A percentile compares a stretch with the other conserved stretches of the same genome.
phyloP scores from a whole-genome alignment of 495 filamentous ascomycete genomes.

The Pseudoneurospora amorphoporcata region DNA sequence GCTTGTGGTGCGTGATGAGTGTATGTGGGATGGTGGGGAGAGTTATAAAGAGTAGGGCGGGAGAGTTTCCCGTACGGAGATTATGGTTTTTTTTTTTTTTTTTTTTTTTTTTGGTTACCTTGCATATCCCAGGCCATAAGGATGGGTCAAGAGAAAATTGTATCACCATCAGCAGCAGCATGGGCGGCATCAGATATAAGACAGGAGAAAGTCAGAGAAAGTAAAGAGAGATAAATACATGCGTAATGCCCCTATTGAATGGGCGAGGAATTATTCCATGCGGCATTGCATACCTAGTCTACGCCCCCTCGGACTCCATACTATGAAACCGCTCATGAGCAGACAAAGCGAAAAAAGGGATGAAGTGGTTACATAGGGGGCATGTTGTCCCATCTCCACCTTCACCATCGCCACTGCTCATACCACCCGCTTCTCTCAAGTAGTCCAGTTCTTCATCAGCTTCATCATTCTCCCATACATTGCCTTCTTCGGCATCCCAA shows the following conservation, averaged over 20 bases:
- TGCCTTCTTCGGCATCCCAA: slow-evolving; percentile 37
- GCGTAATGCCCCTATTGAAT: background rate
- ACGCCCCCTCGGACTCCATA: slow-evolving; percentile 17
- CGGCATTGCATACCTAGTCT: background rate
- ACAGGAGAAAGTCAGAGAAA: background rate
- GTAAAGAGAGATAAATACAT: background rate
- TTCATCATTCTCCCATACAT: slow-evolving; percentile 21
- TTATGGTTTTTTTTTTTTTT: background rate
- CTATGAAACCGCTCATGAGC: slow-evolving; percentile 67
- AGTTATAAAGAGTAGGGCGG: background rate
- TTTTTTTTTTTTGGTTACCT: background rate
- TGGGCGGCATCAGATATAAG: background rate
- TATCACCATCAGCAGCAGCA: background rate
- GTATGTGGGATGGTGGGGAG: background rate
- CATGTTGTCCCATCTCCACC: slow-evolving; percentile 26
- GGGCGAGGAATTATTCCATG: background rate
- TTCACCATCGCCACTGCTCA: no score
- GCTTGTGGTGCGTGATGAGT: background rate
- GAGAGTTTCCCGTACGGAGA: background rate
- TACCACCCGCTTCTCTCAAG: background rate
- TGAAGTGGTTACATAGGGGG: slow-evolving; percentile 46
- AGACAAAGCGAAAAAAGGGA: slow-evolving; percentile 61
- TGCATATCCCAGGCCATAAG: background rate
- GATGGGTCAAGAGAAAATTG: background rate
- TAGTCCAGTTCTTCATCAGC: background rate